phyloP scores from a whole-genome alignment of 257 asterid genomes.

The Avicennia marina region DNA sequence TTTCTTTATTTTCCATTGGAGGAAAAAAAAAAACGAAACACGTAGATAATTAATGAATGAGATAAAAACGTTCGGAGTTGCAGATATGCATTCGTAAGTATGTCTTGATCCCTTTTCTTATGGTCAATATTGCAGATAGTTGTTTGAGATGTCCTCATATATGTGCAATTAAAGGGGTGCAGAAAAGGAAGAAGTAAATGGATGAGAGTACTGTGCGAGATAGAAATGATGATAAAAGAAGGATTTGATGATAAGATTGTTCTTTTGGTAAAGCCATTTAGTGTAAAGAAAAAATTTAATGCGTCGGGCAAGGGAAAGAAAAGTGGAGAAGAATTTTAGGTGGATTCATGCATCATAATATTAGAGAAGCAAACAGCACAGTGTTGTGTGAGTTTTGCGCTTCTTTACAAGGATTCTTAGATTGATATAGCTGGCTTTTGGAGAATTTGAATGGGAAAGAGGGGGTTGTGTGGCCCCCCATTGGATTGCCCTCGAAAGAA shows the following conservation, averaged over 20 bases:
- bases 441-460: constrained; percentile 15
- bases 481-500: too few relatives aligned
- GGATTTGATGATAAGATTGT: constrained; percentile 27
- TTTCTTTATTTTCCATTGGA: neutral
- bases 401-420: neutral
- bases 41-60: too few relatives aligned
- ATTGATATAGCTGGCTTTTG: constrained; percentile 3
- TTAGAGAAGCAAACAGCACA: constrained; percentile 14
- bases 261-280: constrained; percentile 35
- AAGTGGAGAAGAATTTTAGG: neutral
- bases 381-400: neutral
- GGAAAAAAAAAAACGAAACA: too few relatives aligned
- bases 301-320: constrained; percentile 10
- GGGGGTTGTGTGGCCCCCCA: constrained; percentile 5
- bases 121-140: constrained; percentile 11
- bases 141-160: neutral
- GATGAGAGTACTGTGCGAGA: constrained; percentile 19
- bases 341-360: constrained; percentile 33
- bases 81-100: neutral
- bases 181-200: neutral
- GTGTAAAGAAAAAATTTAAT: constrained; percentile 32
- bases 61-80: neutral
- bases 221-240: constrained; percentile 18
- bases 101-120: neutral
- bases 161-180: neutral